These are phyloP conservation scores for Cryphonectria japonica DNA, from an alignment of 2,329 filamentous ascomycete species.

Conservation along the genomic window DNA sequence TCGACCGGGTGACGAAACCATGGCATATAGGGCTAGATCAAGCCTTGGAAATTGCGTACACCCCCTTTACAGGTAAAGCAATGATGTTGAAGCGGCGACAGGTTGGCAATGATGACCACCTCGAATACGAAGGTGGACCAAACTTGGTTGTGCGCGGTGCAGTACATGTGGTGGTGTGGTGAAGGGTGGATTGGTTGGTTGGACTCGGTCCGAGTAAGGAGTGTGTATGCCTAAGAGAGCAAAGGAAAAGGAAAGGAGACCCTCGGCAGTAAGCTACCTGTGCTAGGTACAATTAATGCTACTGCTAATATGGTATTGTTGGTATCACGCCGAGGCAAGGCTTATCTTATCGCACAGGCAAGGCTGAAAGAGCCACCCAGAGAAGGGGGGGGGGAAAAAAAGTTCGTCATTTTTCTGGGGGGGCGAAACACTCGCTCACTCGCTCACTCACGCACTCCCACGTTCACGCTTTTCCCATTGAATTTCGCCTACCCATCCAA, in stretches of 20 bases:
- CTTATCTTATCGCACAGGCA: slow-evolving; percentile 11
- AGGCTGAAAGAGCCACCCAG: not conserved
- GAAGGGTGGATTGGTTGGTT: too few relatives aligned
- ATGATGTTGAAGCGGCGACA: not conserved
- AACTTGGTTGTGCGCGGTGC: too few relatives aligned
- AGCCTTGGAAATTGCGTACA: not conserved
- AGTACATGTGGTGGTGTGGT: too few relatives aligned
- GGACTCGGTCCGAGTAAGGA: not conserved
- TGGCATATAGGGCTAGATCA: not conserved
- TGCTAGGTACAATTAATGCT: not conserved
- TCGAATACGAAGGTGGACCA: not conserved
- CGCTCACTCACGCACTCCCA: too few relatives aligned
- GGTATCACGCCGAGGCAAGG: not conserved
- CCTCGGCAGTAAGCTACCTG: not conserved
- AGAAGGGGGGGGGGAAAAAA: not conserved
- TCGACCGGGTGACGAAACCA: not conserved
- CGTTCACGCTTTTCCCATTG: too few relatives aligned
- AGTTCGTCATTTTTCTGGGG: not conserved
- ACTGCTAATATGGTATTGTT: not conserved
- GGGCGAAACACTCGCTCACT: not conserved
- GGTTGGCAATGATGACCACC: slow-evolving; percentile 4
- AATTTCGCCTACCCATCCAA: too few relatives aligned
- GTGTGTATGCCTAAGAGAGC: not conserved
- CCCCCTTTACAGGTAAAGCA: not conserved
- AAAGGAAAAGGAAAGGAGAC: too few relatives aligned